Evolutionary conservation across 176 grass and related monocot genomes (phyloP).

Genomic region (Lolium multiflorum): DNA sequence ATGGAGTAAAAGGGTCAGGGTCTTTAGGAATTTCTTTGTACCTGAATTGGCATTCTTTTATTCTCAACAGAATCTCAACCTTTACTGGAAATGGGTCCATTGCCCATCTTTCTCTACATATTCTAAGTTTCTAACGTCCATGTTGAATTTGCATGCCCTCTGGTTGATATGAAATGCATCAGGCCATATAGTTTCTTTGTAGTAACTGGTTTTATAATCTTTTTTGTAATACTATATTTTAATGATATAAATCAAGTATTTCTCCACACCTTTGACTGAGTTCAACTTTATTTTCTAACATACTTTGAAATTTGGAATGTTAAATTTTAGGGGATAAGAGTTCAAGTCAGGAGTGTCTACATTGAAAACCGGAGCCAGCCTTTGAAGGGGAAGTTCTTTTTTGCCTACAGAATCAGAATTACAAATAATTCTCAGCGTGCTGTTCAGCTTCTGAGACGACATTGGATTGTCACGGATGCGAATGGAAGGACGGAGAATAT

Average conservation of each 20-base stretch:
- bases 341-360: constrained; percentile 93
- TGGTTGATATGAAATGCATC: constrained; percentile 19
- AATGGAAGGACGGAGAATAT: constrained; percentile 82
- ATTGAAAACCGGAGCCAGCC: constrained; percentile 82
- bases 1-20: neutral
- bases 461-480: constrained; percentile 82
- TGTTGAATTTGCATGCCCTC: constrained; percentile 19
- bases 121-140: neutral
- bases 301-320: constrained; percentile 28
- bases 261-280: constrained; percentile 3
- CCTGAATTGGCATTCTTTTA: neutral
- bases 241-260: neutral
- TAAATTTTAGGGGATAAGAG: constrained; percentile 69
- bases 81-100: neutral
- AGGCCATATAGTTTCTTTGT: neutral
- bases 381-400: constrained; percentile 83
- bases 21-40: constrained; percentile 16
- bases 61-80: neutral
- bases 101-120: neutral
- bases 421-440: constrained; percentile 75
- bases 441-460: constrained; percentile 80
- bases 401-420: constrained; percentile 86
- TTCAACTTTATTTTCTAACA: constrained; percentile 23
- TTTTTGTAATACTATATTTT: neutral
- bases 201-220: neutral